A percentile compares a stretch with the other conserved stretches of the same genome.
phyloP scores from a whole-genome alignment of 78 protist species.

The Speleostelium caveatum region DNA sequence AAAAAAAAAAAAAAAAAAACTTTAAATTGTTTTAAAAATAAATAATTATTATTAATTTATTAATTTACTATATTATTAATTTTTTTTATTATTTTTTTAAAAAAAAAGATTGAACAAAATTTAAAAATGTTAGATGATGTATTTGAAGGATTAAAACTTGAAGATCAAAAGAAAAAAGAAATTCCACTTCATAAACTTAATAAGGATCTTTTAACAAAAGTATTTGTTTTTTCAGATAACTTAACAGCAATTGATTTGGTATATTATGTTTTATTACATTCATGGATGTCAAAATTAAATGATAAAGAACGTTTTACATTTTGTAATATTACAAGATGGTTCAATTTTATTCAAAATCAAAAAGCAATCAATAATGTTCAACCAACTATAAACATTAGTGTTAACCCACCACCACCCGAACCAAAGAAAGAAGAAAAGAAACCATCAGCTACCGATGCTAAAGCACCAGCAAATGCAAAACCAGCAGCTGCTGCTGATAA shows the following conservation, averaged over 20 bases:
- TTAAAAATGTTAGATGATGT: slow-evolving; percentile 20
- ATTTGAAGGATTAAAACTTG: background rate
- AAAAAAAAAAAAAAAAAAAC: no score
- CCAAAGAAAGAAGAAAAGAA: slow-evolving; percentile 54
- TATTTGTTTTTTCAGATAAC: slow-evolving; percentile 14
- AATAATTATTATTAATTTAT: background rate
- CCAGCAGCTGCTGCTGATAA: slow-evolving; percentile 22
- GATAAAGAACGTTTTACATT: slow-evolving; percentile 66
- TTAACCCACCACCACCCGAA: slow-evolving; percentile 74
- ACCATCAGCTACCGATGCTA: slow-evolving; percentile 34
- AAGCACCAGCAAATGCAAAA: background rate
- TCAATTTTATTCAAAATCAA: slow-evolving; percentile 62
- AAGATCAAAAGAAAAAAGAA: slow-evolving; percentile 27
- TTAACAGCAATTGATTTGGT: slow-evolving; percentile 42
- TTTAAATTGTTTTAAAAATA: no score
- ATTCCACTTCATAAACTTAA: slow-evolving; percentile 45
- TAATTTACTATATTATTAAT: background rate
- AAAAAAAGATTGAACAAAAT: background rate
- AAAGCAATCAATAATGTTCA: slow-evolving; percentile 19
- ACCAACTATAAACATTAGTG: slow-evolving; percentile 29
- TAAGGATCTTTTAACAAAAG: slow-evolving; percentile 26
- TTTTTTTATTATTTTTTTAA: background rate
- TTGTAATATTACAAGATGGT: slow-evolving; percentile 78
- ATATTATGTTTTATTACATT: slow-evolving; percentile 38
- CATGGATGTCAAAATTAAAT: slow-evolving; percentile 53